Evolutionary conservation across 352 stramenopile genomes (phyloP).

Genomic region (Globisporangium camurandrum): DNA sequence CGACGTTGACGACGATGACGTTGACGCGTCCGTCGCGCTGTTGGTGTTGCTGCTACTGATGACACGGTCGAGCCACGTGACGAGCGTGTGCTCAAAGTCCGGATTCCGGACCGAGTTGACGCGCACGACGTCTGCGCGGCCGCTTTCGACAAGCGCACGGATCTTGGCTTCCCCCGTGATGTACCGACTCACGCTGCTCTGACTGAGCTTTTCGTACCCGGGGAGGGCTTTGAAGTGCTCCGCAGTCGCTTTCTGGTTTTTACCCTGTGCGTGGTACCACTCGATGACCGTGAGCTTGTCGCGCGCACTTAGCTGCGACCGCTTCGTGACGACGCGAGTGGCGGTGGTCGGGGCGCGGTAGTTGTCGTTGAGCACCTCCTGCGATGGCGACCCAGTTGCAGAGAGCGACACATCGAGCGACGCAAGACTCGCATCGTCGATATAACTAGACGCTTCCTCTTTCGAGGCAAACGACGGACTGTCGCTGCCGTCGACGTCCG

Average conservation of each 20-base stretch:
- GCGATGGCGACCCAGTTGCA: not conserved
- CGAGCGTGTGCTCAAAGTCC: slow-evolving; percentile 15
- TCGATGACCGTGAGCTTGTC: slow-evolving; percentile 15
- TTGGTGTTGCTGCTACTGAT: not conserved
- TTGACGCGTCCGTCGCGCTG: not conserved
- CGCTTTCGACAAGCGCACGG: slow-evolving; percentile 7
- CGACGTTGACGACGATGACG: no score
- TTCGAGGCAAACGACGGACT: not conserved
- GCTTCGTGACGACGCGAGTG: slow-evolving; percentile 3
- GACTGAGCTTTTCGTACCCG: slow-evolving; percentile 13
- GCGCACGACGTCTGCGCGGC: slow-evolving; percentile 7
- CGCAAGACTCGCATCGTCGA: not conserved
- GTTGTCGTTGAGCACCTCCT: not conserved
- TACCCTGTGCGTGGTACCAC: slow-evolving; percentile 12
- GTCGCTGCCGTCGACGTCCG: not conserved
- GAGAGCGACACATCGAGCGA: not conserved
- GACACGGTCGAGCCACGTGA: slow-evolving; percentile 13
- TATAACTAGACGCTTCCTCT: not conserved
- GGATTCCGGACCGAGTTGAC: slow-evolving; percentile 13
- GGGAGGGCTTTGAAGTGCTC: slow-evolving; percentile 9
- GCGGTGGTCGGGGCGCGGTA: not conserved
- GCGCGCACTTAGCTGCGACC: slow-evolving; percentile 11
- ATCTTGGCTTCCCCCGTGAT: slow-evolving; percentile 12
- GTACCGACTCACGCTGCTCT: slow-evolving; percentile 19
- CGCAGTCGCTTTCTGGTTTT: slow-evolving; percentile 12